A percentile compares a stretch with the other conserved stretches of the same genome.
phyloP scores from a whole-genome alignment of 257 asterid species.

The Petrea volubilis region DNA sequence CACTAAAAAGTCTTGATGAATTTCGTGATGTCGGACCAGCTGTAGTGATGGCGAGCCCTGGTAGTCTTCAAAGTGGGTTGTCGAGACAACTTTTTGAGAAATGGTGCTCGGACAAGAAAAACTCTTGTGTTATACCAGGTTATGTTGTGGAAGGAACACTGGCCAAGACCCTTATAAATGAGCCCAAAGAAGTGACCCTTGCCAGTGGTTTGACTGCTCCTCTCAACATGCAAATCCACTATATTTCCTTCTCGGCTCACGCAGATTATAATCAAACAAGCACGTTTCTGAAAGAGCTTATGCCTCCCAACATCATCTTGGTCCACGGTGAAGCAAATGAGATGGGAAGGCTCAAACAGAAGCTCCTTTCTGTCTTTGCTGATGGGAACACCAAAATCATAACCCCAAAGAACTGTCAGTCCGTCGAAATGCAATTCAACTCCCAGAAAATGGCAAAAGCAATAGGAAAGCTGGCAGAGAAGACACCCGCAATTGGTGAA shows the following conservation, averaged over 20 bases:
- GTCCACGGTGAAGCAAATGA: conserved; percentile 92
- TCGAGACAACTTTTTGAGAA: conserved; percentile 93
- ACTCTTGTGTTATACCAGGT: conserved; percentile 89
- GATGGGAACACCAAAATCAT: conserved; percentile 84
- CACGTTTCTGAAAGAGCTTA: conserved; percentile 84
- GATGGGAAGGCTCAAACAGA: conserved; percentile 92
- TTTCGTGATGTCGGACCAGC: conserved; percentile 89
- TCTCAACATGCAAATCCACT: conserved; percentile 84
- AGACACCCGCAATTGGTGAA: conserved; percentile 71
- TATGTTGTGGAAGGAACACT: conserved; percentile 85
- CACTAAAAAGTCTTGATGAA: conserved; percentile 74
- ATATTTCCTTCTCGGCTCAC: conserved; percentile 95
- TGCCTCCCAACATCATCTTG: conserved; percentile 93
- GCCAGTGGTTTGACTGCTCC: conserved; percentile 90
- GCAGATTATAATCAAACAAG: conserved; percentile 95
- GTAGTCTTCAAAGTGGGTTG: conserved; percentile 93
- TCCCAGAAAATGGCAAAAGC: conserved; percentile 94
- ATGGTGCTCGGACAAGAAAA: conserved; percentile 91
- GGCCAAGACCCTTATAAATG: conserved; percentile 85
- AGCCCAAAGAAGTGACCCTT: conserved; percentile 92
- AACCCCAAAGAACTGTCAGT: conserved; percentile 93
- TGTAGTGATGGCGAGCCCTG: conserved; percentile 95
- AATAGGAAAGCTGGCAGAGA: conserved; percentile 80
- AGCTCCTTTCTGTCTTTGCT: conserved; percentile 75
- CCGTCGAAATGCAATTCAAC: conserved; percentile 87